These are phyloP conservation scores for Stereocaulon alpinum DNA, from an alignment of 495 filamentous ascomycete genomes.

Conservation along the genomic window DNA sequence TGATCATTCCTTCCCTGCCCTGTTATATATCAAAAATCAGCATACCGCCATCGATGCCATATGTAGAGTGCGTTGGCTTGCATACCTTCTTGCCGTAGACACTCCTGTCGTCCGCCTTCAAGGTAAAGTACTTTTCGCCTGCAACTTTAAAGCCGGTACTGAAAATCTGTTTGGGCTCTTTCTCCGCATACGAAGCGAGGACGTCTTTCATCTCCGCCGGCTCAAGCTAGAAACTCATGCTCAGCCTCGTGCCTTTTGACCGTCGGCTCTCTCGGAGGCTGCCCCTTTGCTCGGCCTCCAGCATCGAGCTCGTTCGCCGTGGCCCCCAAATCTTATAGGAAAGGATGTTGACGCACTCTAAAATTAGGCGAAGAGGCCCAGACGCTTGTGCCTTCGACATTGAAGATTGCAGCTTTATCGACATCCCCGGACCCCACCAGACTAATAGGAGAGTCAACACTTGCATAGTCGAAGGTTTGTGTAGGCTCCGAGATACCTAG, in stretches of 20 bases:
- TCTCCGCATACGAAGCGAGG: slow-evolving; percentile 36
- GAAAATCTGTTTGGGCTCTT: slow-evolving; percentile 38
- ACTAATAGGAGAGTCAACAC: slow-evolving; percentile 37
- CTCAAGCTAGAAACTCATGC: slow-evolving; percentile 34
- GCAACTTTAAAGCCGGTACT: slow-evolving; percentile 57
- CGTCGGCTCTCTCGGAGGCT: neutral
- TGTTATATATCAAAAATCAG: slow-evolving; percentile 27
- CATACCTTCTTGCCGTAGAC: slow-evolving; percentile 79
- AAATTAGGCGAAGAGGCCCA: slow-evolving; percentile 71
- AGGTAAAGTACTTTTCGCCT: slow-evolving; percentile 60
- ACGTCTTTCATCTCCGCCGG: slow-evolving; percentile 53
- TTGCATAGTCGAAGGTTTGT: slow-evolving; percentile 14
- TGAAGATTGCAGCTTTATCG: slow-evolving; percentile 83
- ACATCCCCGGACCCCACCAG: slow-evolving; percentile 74
- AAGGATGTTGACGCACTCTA: slow-evolving; percentile 43
- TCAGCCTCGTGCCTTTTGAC: neutral
- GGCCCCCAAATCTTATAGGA: neutral
- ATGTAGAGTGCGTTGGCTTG: neutral
- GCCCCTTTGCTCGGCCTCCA: neutral
- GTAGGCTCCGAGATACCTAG: slow-evolving; percentile 39
- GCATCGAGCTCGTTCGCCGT: neutral
- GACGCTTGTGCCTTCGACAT: slow-evolving; percentile 64
- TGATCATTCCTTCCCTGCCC: slow-evolving; percentile 71
- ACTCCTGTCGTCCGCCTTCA: slow-evolving; percentile 63
- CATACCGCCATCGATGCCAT: neutral